phyloP scores from a whole-genome alignment of 148 eudicot species.

The Rheum nobile region DNA sequence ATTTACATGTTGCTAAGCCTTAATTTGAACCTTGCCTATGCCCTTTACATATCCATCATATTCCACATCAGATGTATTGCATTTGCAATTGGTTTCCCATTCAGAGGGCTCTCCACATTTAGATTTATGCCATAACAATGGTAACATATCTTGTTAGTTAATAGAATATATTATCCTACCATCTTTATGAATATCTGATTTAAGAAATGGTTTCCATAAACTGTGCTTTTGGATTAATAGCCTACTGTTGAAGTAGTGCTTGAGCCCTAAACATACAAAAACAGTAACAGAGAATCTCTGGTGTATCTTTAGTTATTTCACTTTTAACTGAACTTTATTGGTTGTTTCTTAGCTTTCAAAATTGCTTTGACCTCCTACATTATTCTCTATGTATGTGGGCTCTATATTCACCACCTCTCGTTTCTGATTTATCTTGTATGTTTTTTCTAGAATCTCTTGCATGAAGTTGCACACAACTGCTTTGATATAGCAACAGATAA shows the following conservation, averaged over 20 bases:
- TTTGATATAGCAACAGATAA: slow-evolving; percentile 34
- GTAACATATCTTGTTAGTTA: background rate
- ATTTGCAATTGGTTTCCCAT: too few species aligned
- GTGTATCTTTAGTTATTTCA: background rate
- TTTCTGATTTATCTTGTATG: background rate
- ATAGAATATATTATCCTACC: background rate
- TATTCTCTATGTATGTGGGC: too few species aligned
- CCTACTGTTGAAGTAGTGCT: background rate
- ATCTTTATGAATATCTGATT: background rate
- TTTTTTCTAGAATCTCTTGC: slow-evolving; percentile 29
- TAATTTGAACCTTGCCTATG: background rate
- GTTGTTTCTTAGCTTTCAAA: background rate
- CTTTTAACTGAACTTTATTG: too few species aligned
- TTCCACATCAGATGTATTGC: background rate
- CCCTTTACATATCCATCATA: background rate
- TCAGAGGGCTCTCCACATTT: background rate
- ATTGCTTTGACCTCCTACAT: too few species aligned
- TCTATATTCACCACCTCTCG: too few species aligned
- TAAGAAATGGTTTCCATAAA: background rate
- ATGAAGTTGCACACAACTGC: slow-evolving; percentile 28
- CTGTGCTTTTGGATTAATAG: background rate
- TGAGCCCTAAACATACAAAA: background rate
- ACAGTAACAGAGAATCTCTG: background rate
- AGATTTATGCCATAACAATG: background rate
- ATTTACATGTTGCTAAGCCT: background rate